phyloP scores from a whole-genome alignment of 805 yeast species.

The Candida krabiensis region DNA sequence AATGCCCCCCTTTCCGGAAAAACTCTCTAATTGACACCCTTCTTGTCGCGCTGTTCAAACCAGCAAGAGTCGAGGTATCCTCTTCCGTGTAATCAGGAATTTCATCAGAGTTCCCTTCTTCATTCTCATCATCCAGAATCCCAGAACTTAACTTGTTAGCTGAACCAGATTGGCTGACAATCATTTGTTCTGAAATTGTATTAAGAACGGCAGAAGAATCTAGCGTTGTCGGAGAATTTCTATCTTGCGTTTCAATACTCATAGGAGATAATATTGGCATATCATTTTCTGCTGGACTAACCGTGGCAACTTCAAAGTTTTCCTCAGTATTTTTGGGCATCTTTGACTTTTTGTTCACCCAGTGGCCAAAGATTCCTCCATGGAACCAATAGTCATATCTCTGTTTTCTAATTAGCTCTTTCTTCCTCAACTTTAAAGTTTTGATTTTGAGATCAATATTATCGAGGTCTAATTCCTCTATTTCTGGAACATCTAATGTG shows the following conservation, averaged over 20 bases:
- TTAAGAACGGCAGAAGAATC: no score
- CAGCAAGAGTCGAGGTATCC: neutral
- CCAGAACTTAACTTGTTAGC: neutral
- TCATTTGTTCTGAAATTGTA: no score
- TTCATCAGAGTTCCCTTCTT: neutral
- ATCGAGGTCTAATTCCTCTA: conserved; percentile 11
- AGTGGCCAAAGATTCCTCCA: conserved; percentile 10
- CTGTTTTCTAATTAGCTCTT: conserved; percentile 14
- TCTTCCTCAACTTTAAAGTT: conserved; percentile 13
- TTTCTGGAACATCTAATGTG: conserved; percentile 3
- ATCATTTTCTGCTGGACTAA: no score
- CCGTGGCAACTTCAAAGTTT: neutral
- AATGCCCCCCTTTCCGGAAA: conserved; percentile 1
- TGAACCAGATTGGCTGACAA: no score
- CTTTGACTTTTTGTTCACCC: conserved; percentile 4
- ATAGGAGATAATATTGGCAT: no score
- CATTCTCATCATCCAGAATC: no score
- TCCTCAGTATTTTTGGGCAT: neutral
- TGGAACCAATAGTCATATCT: conserved; percentile 15
- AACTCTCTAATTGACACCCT: conserved; percentile 10
- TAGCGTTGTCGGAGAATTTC: no score
- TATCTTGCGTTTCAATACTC: no score
- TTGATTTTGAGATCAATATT: conserved; percentile 13
- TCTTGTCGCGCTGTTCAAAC: conserved; percentile 2
- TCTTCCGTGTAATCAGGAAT: neutral